These are phyloP conservation scores for Vaccinium darrowii DNA, from an alignment of 148 eudicot genomes.

Conservation along the genomic window DNA sequence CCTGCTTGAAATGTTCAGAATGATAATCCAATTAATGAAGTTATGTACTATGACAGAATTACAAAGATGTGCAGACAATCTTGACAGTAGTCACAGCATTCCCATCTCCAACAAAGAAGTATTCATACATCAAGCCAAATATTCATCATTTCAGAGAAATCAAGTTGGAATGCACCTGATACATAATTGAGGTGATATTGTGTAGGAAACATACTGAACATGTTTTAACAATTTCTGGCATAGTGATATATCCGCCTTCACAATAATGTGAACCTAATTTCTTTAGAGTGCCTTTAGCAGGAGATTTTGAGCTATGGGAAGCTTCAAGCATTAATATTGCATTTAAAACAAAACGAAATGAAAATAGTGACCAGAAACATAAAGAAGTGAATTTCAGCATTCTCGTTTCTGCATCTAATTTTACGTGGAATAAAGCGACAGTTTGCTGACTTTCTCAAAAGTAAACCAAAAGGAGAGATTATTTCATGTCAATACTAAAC, in stretches of 20 bases:
- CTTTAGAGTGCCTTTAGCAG: background rate
- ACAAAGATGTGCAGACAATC: background rate
- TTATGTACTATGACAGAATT: background rate
- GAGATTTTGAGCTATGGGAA: background rate
- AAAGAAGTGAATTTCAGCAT: background rate
- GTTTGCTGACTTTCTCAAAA: background rate
- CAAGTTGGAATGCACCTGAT: background rate
- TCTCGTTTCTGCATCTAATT: background rate
- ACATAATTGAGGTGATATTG: background rate
- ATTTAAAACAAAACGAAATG: background rate
- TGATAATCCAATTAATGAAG: background rate
- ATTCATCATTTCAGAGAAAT: background rate
- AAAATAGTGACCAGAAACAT: background rate
- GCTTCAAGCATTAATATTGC: background rate
- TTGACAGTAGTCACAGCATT: background rate
- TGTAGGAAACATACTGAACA: background rate
- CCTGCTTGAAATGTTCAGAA: background rate
- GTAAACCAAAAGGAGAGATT: background rate
- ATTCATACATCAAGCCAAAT: background rate
- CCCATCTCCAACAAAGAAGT: background rate
- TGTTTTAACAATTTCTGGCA: background rate
- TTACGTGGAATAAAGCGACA: background rate
- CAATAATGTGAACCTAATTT: background rate
- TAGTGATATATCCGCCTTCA: background rate
- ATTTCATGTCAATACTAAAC: background rate